phyloP scores from a whole-genome alignment of 805 yeast genomes.

The Kazachstania bromeliacearum region DNA sequence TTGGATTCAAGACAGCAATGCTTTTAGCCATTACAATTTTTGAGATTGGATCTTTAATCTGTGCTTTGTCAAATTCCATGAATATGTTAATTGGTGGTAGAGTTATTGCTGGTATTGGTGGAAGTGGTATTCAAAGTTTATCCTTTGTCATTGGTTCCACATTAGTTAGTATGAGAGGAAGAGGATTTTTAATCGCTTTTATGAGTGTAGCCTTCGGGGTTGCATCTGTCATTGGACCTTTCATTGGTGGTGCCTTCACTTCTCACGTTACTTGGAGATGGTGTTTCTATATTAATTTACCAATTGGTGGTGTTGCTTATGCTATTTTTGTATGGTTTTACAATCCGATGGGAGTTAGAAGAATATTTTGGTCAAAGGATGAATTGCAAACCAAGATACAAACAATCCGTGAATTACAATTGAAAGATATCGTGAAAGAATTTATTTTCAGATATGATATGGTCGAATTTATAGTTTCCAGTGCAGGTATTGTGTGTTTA shows the following conservation, averaged over 20 bases:
- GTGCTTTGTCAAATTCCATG: constrained; percentile 48
- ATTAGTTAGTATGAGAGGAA: constrained; percentile 17
- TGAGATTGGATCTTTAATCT: constrained; percentile 51
- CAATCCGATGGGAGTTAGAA: constrained; percentile 9
- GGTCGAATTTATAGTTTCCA: constrained; percentile 15
- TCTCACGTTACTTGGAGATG: constrained; percentile 60
- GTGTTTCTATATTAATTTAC: constrained; percentile 65
- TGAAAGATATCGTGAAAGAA: constrained; percentile 1
- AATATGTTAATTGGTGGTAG: constrained; percentile 61
- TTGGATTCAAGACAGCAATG: constrained; percentile 47
- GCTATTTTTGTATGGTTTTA: constrained; percentile 12
- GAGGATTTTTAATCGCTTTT: constrained; percentile 18
- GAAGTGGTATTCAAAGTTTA: constrained; percentile 57
- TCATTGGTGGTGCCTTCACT: constrained; percentile 59
- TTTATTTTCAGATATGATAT: constrained; percentile 16
- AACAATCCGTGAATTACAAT: not conserved
- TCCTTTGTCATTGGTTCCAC: constrained; percentile 44
- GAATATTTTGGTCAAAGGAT: not conserved
- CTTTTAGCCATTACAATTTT: constrained; percentile 43
- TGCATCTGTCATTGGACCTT: constrained; percentile 51
- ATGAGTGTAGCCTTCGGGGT: constrained; percentile 34
- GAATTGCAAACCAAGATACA: not conserved
- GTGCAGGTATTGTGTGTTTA: constrained; percentile 17
- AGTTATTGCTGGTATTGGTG: constrained; percentile 63
- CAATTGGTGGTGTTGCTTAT: constrained; percentile 43